Base-by-base conservation (phyloP, 805 yeast species). In the Helenozyma rhizophorensis region DNA sequence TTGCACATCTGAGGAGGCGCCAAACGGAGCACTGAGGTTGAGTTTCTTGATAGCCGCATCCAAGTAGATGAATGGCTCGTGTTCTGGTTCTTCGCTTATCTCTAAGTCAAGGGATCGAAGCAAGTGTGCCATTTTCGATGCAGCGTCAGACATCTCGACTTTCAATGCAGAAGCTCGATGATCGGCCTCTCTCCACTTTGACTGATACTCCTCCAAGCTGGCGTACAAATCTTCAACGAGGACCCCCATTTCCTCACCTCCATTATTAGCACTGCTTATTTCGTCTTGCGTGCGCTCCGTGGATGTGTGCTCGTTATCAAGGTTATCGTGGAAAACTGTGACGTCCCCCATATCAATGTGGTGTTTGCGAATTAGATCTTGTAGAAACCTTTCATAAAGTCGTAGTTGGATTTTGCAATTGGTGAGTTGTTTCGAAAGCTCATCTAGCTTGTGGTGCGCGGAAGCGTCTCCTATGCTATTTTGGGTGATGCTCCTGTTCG, bases 341-440 rank as follows among this genome's bases (percentile, higher is more conserved):
- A 55, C 40, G n/a, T 54, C 60, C 9, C 36, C 45, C 19, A 42
- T 25, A 23, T 48, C 52, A 14, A 51, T 25, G 19, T 43, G 30
- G 36, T 38, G 43, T 12, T 16, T 30, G 27, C 40, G 60, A 2
- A 65, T 56, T 8, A 66, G 32, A 28, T 56, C 58, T 30, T 64
- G 70, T 3, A 67, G 44, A 31, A 65, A 65, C 34, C 61, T 60
- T 40, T 60, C 62, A 51, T 64, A 61, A 29, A 65, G 53, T 37
- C 62, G 53, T 42, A 68, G 53, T 48, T 70, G 56, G 22, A 53
- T 60, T 27, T 56, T 56, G 38, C 62, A 65, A 9, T 64, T 56
- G 3, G 67, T 59, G 17, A 65, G 48, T 24, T 40, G 48, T 15
- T 40, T 43, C 6, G 50, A 32, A n/a, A 45, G 44, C n/a, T 45